Conservation (phyloP, 345 rosid species). For the Mallotus nudiflorus region DNA sequence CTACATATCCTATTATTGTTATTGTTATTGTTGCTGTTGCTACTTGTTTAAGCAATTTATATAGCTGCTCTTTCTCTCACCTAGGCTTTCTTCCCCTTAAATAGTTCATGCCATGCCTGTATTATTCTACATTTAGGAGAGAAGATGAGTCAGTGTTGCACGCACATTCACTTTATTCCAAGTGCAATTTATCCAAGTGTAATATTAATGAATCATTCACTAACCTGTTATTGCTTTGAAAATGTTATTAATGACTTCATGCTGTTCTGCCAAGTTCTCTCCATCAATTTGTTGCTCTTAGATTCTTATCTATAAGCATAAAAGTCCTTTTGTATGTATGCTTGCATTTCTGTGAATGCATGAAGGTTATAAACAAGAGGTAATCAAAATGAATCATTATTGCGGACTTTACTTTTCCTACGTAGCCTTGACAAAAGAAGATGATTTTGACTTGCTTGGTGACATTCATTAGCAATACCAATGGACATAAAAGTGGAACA, state of each 20-base stretch:
- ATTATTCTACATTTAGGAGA: background rate
- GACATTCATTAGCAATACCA: background rate
- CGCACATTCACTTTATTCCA: background rate
- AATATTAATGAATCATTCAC: too few relatives aligned
- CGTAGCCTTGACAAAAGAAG: background rate
- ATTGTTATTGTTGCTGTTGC: background rate
- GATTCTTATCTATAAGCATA: background rate
- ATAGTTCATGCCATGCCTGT: too few relatives aligned
- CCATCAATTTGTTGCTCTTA: background rate
- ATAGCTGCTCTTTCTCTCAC: background rate
- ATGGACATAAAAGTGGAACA: background rate
- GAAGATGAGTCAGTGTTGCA: background rate
- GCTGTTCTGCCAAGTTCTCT: background rate
- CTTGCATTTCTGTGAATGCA: background rate
- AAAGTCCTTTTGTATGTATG: too few relatives aligned
- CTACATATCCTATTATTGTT: background rate
- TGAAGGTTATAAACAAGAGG: background rate
- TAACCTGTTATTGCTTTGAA: background rate
- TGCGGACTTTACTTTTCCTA: background rate
- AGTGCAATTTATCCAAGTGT: background rate
- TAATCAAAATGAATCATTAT: background rate
- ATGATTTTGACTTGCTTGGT: background rate
- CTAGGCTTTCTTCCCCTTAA: background rate
- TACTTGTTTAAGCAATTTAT: background rate
- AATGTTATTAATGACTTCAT: background rate